Percentiles rank a stretch among this genome's conserved stretches.
Evolutionary conservation across 1,284 basidiomycete genomes (phyloP).

Genomic region (Chondrostereum purpureum): DNA sequence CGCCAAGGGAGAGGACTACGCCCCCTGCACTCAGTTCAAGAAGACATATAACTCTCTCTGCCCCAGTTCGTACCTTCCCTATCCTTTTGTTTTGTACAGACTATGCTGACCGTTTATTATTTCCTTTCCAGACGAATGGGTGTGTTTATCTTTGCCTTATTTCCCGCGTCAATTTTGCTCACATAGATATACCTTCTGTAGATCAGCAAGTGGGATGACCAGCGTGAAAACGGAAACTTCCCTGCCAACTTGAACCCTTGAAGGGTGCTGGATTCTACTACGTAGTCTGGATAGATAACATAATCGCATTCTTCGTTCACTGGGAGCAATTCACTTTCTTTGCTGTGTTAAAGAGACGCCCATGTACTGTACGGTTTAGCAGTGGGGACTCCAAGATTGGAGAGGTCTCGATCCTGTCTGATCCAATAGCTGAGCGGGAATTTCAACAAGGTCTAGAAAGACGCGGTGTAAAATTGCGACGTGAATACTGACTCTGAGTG

Average conservation of each 20-base stretch:
- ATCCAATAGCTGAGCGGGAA: too few species aligned
- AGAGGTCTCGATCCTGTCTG: too few species aligned
- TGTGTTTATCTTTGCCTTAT: constrained; percentile 27
- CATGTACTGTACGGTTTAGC: too few species aligned
- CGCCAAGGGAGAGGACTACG: constrained; percentile 96
- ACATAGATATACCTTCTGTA: constrained; percentile 25
- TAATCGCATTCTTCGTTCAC: too few species aligned
- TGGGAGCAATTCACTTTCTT: too few species aligned
- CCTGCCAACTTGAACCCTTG: constrained; percentile 82
- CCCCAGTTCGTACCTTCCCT: constrained; percentile 70
- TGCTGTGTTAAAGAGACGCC: too few species aligned
- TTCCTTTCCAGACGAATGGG: constrained; percentile 71
- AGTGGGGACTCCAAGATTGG: too few species aligned
- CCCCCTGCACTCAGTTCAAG: constrained; percentile 99
- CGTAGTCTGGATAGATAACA: too few species aligned
- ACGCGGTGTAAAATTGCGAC: too few species aligned
- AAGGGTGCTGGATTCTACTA: too few species aligned
- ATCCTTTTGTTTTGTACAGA: constrained; percentile 7
- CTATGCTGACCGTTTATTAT: constrained; percentile 8
- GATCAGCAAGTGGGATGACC: constrained; percentile 87
- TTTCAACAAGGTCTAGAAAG: too few species aligned
- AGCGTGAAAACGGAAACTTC: constrained; percentile 89
- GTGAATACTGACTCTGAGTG: too few species aligned
- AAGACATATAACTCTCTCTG: constrained; percentile 95
- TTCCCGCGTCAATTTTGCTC: not conserved